phyloP scores from a whole-genome alignment of 768 basidiomycete genomes.

The Hortiboletus campestris region DNA sequence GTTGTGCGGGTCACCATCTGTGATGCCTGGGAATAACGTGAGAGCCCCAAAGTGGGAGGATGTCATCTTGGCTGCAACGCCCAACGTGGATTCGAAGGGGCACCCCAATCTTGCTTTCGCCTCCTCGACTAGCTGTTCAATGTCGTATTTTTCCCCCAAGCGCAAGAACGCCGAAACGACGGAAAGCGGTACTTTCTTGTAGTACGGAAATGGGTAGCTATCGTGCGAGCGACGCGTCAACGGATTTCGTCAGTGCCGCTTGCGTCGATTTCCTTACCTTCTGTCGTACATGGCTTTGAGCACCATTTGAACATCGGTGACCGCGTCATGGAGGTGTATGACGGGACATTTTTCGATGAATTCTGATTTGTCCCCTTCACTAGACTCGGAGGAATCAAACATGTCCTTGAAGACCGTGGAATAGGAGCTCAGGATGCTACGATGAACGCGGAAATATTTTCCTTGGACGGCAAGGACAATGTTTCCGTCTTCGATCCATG shows the following conservation, averaged over 20 bases:
- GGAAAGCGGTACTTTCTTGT: slow-evolving; percentile 4
- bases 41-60: background rate
- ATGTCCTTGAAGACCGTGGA: slow-evolving; percentile 6
- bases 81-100: background rate
- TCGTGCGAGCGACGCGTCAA: background rate
- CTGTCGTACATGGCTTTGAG: slow-evolving; percentile 19
- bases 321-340: slow-evolving; percentile 14
- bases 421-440: background rate
- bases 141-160: slow-evolving; percentile 25
- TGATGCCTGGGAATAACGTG: background rate
- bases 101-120: slow-evolving; percentile 8
- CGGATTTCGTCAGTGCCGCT: background rate
- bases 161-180: slow-evolving; percentile 13
- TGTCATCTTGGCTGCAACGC: background rate
- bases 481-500: slow-evolving; percentile 8
- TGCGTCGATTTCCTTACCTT: background rate
- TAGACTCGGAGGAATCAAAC: background rate
- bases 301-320: slow-evolving; percentile 9
- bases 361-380: background rate
- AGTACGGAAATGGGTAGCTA: slow-evolving; percentile 13
- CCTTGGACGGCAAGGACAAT: background rate
- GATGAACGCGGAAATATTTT: slow-evolving; percentile 6
- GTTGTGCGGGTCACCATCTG: slow-evolving; percentile 9
- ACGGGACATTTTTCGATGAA: slow-evolving; percentile 12
- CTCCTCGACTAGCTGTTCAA: slow-evolving; percentile 7